Conservation (phyloP, 78 protist genomes). For the Bodo saltans region DNA sequence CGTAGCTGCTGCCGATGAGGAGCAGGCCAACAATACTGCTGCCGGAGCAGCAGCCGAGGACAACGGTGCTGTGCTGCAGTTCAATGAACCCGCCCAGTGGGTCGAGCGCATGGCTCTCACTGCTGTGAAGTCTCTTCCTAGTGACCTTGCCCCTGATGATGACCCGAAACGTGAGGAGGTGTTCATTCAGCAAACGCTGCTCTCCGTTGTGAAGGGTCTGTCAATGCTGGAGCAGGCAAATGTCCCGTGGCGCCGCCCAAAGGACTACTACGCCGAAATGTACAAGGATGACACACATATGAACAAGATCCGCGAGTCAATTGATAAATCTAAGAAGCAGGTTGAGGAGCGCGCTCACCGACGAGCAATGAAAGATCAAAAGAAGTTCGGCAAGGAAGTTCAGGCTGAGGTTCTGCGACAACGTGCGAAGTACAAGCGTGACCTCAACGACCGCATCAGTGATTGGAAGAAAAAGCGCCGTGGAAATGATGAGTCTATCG, state of each 20-base stretch:
- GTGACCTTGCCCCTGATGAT: not conserved
- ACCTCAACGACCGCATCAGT: not conserved
- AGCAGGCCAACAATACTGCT: not conserved
- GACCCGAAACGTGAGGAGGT: conserved; percentile 10
- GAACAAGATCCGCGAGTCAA: conserved; percentile 12
- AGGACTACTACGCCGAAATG: conserved; percentile 58
- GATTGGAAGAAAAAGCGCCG: not conserved
- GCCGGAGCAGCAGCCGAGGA: not conserved
- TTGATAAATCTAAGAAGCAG: not conserved
- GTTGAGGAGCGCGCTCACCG: not conserved
- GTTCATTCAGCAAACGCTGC: conserved; percentile 6
- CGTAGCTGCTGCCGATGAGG: not conserved
- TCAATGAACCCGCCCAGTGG: conserved; percentile 1
- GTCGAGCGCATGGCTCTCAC: conserved; percentile 1
- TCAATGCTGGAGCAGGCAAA: not conserved
- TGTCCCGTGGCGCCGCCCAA: conserved; percentile 34
- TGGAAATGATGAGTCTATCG: not conserved
- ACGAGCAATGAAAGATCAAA: not conserved
- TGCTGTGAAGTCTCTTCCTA: not conserved
- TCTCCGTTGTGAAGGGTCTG: not conserved
- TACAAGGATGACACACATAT: conserved; percentile 46
- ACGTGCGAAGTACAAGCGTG: not conserved
- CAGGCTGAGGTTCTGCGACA: conserved; percentile 15
- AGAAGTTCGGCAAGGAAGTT: conserved; percentile 33
- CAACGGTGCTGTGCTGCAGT: not conserved